phyloP scores from a whole-genome alignment of 768 basidiomycete genomes.

The Boletus barrowsii region DNA sequence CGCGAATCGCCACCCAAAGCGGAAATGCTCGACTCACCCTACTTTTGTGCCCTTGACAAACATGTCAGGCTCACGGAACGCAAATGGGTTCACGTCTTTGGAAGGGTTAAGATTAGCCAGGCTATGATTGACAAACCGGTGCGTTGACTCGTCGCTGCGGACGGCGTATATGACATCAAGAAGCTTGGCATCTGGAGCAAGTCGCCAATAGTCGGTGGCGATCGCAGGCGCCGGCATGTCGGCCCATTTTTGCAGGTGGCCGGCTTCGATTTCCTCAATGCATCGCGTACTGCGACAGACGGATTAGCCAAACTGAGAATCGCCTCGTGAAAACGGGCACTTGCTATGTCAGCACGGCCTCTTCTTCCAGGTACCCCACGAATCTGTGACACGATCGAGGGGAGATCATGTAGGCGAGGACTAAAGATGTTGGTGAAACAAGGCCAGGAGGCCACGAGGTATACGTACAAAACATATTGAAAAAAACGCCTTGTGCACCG shows the following conservation, averaged over 20 bases:
- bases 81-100: conserved; percentile 87
- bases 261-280: conserved; percentile 79
- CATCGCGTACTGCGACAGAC: conserved; percentile 54
- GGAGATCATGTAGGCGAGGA: conserved; percentile 75
- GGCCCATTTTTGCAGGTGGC: conserved; percentile 78
- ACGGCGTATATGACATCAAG: conserved; percentile 90
- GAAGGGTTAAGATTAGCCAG: conserved; percentile 78
- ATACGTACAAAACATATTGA: conserved; percentile 78
- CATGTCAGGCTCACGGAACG: conserved; percentile 86
- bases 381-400: conserved; percentile 83
- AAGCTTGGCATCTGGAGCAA: conserved; percentile 67
- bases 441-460: conserved; percentile 10
- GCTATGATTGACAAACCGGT: conserved; percentile 95
- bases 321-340: conserved; percentile 29
- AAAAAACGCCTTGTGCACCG: conserved; percentile 89
- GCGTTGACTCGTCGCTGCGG: conserved; percentile 89
- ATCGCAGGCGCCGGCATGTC: conserved; percentile 78
- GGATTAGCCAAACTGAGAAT: conserved; percentile 17
- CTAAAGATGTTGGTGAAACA: conserved; percentile 35
- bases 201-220: conserved; percentile 94
- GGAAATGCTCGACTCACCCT: conserved; percentile 48
- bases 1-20: conserved; percentile 1
- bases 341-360: conserved; percentile 90
- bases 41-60: conserved; percentile 71
- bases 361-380: conserved; percentile 91